A percentile compares a stretch with the other conserved stretches of the same genome.
These are phyloP conservation scores for Sabuloglossum arenarium DNA, from an alignment of 495 filamentous ascomycete species.

Conservation along the genomic window DNA sequence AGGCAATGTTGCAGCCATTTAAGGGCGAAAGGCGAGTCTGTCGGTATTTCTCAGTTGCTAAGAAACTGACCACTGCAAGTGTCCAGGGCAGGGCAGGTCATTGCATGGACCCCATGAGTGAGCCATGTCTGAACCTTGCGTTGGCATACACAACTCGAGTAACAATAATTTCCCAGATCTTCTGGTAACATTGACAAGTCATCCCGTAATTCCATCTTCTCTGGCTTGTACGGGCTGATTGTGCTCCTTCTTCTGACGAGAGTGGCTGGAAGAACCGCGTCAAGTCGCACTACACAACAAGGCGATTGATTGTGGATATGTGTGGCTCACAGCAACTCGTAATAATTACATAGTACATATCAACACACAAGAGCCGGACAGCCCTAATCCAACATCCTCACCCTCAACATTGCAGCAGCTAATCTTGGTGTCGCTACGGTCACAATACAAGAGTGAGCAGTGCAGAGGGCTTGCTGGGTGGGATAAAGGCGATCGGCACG, in stretches of 20 bases:
- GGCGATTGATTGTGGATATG: not conserved
- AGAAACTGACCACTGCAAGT: not conserved
- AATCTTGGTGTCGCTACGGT: not conserved
- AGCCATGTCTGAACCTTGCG: conserved; percentile 1
- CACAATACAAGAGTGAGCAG: too few relatives aligned
- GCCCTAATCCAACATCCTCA: not conserved
- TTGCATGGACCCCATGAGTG: not conserved
- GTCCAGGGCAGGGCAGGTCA: not conserved
- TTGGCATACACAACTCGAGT: not conserved
- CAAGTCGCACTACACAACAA: not conserved
- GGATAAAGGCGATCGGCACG: not conserved
- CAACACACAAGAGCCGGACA: not conserved
- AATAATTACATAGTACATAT: not conserved
- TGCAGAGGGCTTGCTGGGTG: too few relatives aligned
- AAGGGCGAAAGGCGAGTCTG: not conserved
- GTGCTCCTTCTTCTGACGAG: not conserved
- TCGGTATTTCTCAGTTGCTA: not conserved
- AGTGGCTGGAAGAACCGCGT: conserved; percentile 1
- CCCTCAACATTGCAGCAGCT: not conserved
- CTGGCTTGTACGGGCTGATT: not conserved
- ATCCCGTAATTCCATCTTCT: not conserved
- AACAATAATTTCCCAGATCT: not conserved
- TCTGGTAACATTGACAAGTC: conserved; percentile 1
- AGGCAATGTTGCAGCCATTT: not conserved
- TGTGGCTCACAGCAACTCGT: not conserved